These are phyloP conservation scores for Lactarius deliciosus DNA, from an alignment of 768 basidiomycete species.

Conservation along the genomic window DNA sequence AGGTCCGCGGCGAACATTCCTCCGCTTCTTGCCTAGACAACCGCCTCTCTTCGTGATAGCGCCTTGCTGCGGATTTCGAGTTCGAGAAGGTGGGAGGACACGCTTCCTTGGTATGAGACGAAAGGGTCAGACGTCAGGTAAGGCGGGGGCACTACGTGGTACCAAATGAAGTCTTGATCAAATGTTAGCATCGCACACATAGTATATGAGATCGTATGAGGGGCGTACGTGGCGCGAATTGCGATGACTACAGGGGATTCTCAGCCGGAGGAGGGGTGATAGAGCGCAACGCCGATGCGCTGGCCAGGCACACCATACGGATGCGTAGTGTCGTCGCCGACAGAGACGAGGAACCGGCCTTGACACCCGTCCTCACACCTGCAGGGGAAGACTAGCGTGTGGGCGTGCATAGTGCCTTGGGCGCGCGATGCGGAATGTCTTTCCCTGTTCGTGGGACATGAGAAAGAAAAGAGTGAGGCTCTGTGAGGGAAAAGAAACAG, in stretches of 20 bases:
- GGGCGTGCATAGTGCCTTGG: background rate
- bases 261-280: slow-evolving; percentile 1
- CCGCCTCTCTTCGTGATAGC: background rate
- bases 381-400: background rate
- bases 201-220: background rate
- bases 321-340: slow-evolving; percentile 9
- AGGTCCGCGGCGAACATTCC: background rate
- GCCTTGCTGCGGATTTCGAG: background rate
- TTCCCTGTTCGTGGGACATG: background rate
- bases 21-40: background rate
- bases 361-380: background rate
- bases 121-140: background rate
- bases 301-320: slow-evolving; percentile 17
- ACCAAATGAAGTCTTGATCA: background rate
- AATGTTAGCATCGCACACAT: background rate
- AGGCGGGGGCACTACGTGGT: background rate
- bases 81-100: background rate
- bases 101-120: background rate
- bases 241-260: no score
- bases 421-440: background rate
- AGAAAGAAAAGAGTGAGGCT: background rate
- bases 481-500: background rate
- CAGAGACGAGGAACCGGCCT: slow-evolving; percentile 10
- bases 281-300: background rate
- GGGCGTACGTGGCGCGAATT: background rate